A percentile compares a stretch with the other conserved stretches of the same genome.
Conservation (phyloP, 2,329 filamentous ascomycete genomes). For the Salinomyces thailandicus region DNA sequence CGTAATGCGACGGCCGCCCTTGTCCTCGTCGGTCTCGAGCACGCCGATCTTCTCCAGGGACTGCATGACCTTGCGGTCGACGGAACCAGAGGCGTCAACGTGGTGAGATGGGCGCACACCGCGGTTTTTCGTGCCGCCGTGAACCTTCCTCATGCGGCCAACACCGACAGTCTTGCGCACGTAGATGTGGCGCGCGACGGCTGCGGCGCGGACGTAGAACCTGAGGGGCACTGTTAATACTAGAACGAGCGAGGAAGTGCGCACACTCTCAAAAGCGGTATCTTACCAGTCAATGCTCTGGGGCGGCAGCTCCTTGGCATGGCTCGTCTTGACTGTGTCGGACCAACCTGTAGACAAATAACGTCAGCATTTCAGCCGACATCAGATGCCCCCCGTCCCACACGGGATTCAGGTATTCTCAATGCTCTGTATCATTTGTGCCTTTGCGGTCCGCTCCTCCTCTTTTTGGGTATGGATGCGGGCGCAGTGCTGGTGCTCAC, state of each 20-base stretch:
- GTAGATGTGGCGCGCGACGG: constrained; percentile 97
- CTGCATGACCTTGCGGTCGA: constrained; percentile 97
- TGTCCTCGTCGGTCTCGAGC: constrained; percentile 93
- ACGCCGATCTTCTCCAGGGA: constrained; percentile 98
- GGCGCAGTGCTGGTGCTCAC: too few species aligned
- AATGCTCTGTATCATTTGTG: constrained; percentile 5
- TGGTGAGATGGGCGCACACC: constrained; percentile 85
- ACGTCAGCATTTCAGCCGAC: constrained; percentile 18
- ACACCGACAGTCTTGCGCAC: constrained; percentile 99
- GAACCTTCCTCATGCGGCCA: constrained; percentile 90
- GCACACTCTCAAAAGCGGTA: neutral
- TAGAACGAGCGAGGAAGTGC: neutral
- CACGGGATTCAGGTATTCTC: constrained; percentile 46
- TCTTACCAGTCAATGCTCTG: constrained; percentile 97
- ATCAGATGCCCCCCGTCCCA: constrained; percentile 35
- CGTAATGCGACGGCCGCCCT: constrained; percentile 96
- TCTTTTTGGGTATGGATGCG: constrained; percentile 6
- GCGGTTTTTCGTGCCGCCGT: constrained; percentile 88
- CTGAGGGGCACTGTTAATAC: constrained; percentile 21
- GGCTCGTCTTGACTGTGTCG: constrained; percentile 97
- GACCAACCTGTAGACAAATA: constrained; percentile 72
- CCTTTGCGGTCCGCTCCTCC: constrained; percentile 14
- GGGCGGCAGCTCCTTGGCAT: constrained; percentile 92
- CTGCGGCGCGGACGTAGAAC: constrained; percentile 77
- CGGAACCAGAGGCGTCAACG: constrained; percentile 86